Evolutionary conservation across 257 asterid genomes (phyloP).

Genomic region (Datura wrightii): DNA sequence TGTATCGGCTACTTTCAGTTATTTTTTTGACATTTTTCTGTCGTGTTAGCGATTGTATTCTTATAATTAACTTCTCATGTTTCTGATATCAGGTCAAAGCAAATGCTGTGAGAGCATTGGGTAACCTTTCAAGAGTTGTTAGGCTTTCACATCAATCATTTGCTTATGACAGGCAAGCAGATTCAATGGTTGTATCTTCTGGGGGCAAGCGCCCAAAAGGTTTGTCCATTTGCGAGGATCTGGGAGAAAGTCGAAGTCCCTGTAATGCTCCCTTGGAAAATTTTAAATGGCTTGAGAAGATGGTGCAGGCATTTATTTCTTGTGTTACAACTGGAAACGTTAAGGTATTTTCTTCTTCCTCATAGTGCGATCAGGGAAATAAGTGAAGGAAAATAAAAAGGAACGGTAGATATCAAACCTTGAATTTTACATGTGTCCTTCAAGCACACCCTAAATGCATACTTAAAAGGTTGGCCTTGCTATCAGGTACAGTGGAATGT

Average conservation of each 20-base stretch:
- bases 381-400: not conserved
- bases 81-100: slow-evolving; percentile 72
- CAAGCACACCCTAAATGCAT: slow-evolving; percentile 3
- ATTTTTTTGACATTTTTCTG: not conserved
- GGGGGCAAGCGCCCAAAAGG: slow-evolving; percentile 33
- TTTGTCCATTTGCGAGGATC: slow-evolving; percentile 41
- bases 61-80: slow-evolving; percentile 10
- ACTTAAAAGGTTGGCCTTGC: slow-evolving; percentile 22
- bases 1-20: slow-evolving; percentile 15
- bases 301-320: slow-evolving; percentile 93
- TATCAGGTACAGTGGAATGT: slow-evolving; percentile 98
- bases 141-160: slow-evolving; percentile 50
- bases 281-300: slow-evolving; percentile 69
- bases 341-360: slow-evolving; percentile 57
- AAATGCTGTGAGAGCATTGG: slow-evolving; percentile 95
- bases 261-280: slow-evolving; percentile 45
- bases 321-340: slow-evolving; percentile 95
- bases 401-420: not conserved
- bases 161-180: slow-evolving; percentile 43
- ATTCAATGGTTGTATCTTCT: slow-evolving; percentile 33
- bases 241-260: slow-evolving; percentile 44
- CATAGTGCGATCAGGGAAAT: not conserved
- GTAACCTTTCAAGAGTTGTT: slow-evolving; percentile 81
- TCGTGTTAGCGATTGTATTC: not conserved
- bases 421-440: not conserved